Percentiles rank a stretch among this genome's conserved stretches.
Evolutionary conservation across 108 stramenopile genomes (phyloP).

Genomic region (Chaetoceros muelleri): DNA sequence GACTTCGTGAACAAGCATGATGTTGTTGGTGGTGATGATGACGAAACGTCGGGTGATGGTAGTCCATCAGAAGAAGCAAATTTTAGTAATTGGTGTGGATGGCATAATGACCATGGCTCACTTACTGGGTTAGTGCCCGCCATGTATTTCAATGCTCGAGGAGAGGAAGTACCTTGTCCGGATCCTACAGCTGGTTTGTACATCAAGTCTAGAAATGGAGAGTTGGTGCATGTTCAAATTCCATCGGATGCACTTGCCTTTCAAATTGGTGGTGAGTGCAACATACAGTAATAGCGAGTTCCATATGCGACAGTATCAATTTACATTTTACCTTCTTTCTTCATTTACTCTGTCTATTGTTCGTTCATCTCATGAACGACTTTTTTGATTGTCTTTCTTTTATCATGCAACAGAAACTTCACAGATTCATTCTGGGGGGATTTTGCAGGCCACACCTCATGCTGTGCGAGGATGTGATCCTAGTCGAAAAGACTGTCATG

Average conservation of each 20-base stretch:
- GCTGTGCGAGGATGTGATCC: constrained; percentile 55
- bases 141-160: constrained; percentile 50
- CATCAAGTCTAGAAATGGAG: constrained; percentile 55
- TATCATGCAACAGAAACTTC: constrained; percentile 23
- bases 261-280: constrained; percentile 73
- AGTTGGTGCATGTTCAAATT: constrained; percentile 44
- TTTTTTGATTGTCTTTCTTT: no score
- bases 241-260: constrained; percentile 66
- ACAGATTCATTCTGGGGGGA: constrained; percentile 86
- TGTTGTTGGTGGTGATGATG: constrained; percentile 1
- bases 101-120: constrained; percentile 84
- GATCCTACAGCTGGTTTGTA: constrained; percentile 69
- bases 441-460: constrained; percentile 89
- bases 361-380: no score
- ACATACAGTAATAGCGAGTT: neutral
- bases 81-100: constrained; percentile 88
- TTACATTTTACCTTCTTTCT: neutral
- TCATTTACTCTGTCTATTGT: neutral
- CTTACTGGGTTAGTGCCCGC: constrained; percentile 83
- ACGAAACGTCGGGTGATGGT: neutral
- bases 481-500: neutral
- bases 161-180: constrained; percentile 25
- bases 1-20: no score
- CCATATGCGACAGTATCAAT: no score
- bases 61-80: constrained; percentile 4